Evolutionary conservation across 495 filamentous ascomycete genomes (phyloP).

Genomic region (Clavariopsis aquatica): DNA sequence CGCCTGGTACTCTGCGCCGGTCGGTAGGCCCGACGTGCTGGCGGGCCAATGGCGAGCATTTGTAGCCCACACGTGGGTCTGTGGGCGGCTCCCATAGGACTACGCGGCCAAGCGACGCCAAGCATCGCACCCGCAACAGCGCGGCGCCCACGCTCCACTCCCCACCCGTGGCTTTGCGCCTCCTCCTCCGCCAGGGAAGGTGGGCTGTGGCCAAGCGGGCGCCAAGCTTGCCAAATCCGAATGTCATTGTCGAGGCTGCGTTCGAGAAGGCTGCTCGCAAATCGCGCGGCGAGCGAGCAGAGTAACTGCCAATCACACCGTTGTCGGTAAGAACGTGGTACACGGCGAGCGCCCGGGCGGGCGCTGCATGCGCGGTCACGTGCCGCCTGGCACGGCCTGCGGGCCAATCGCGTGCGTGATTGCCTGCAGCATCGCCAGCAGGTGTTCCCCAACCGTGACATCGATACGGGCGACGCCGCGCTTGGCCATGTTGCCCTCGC

Average conservation of each 20-base stretch:
- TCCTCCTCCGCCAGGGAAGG: not conserved
- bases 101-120: not conserved
- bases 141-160: not conserved
- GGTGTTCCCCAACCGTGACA: not conserved
- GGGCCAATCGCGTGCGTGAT: not conserved
- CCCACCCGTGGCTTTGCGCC: not conserved
- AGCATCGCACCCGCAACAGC: not conserved
- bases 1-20: not conserved
- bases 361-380: not conserved
- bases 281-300: not conserved
- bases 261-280: not conserved
- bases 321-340: not conserved
- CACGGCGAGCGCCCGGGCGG: not conserved
- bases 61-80: not conserved
- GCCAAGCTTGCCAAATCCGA: conserved; percentile 1
- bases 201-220: not conserved
- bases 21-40: not conserved
- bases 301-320: not conserved
- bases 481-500: not conserved
- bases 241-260: not conserved
- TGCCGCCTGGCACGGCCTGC: not conserved
- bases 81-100: not conserved
- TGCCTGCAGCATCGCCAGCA: not conserved
- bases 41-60: not conserved
- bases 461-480: not conserved